Evolutionary conservation across 2,329 filamentous ascomycete genomes (phyloP).

Genomic region (Nigrospora sphaerica): DNA sequence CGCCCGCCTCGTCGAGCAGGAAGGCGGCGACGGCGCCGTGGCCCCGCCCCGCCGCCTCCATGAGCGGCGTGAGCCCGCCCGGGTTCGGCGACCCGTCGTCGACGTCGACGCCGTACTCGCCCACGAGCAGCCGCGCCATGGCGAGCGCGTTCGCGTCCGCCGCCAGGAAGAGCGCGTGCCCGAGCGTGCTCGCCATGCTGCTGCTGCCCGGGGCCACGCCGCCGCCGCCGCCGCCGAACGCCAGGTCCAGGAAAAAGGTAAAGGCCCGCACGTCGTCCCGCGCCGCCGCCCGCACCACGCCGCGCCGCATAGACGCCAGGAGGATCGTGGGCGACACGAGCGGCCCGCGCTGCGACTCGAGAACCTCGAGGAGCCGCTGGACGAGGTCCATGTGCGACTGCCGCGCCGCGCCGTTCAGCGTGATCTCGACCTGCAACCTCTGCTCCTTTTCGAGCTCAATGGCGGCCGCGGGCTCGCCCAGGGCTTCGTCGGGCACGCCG

Average conservation of each 20-base stretch:
- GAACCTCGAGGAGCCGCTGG: no score
- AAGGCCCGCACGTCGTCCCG: background rate
- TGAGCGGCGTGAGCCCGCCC: background rate
- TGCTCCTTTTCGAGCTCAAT: no score
- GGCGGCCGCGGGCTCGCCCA: no score
- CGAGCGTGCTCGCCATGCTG: background rate
- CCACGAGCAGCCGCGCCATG: background rate
- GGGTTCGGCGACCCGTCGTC: background rate
- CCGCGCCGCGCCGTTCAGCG: no score
- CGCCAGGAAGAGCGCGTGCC: background rate
- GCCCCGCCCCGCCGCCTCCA: background rate
- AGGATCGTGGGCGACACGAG: no score
- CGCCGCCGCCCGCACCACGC: no score
- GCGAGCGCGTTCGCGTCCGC: background rate
- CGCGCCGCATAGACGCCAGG: no score
- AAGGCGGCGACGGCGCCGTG: background rate
- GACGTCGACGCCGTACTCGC: background rate
- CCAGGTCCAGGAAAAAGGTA: background rate
- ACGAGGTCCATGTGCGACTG: no score
- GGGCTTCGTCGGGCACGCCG: background rate
- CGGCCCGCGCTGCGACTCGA: no score
- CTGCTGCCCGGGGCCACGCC: no score
- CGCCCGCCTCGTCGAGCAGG: background rate
- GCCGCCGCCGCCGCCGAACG: background rate
- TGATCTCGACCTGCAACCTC: no score